phyloP scores from a whole-genome alignment of 768 basidiomycete genomes.

The Amanita inopinata region DNA sequence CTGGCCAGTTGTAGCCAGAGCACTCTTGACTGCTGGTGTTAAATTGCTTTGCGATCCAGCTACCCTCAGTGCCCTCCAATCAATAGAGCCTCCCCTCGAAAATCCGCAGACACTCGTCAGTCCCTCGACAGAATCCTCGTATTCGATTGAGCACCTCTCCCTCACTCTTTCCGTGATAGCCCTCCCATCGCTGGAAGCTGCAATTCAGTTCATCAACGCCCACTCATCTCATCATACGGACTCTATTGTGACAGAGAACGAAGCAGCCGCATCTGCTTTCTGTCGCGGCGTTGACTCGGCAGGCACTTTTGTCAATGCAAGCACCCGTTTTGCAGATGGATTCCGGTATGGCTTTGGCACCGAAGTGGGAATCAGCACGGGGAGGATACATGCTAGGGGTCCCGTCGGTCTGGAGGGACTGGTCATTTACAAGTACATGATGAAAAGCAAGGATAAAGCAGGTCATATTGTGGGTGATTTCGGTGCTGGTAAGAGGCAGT shows the following conservation, averaged over 20 bases:
- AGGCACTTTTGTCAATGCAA: slow-evolving; percentile 90
- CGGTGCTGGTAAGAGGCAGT: slow-evolving; percentile 65
- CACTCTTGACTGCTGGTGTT: slow-evolving; percentile 62
- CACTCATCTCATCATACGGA: slow-evolving; percentile 97
- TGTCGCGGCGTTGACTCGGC: slow-evolving; percentile 86
- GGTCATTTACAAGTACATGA: slow-evolving; percentile 93
- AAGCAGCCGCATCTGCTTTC: slow-evolving; percentile 56
- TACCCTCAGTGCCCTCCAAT: slow-evolving; percentile 47
- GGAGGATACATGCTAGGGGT: slow-evolving; percentile 91
- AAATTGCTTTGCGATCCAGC: slow-evolving; percentile 69
- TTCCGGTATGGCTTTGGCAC: slow-evolving; percentile 96
- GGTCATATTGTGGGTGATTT: slow-evolving; percentile 90
- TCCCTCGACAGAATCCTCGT: slow-evolving; percentile 51
- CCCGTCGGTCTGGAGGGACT: slow-evolving; percentile 92
- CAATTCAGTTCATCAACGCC: slow-evolving; percentile 83
- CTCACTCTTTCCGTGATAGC: slow-evolving; percentile 74
- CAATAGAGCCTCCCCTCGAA: slow-evolving; percentile 22
- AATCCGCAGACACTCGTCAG: slow-evolving; percentile 39
- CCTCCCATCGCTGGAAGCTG: slow-evolving; percentile 60
- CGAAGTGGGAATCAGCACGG: slow-evolving; percentile 96
- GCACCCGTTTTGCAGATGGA: slow-evolving; percentile 93
- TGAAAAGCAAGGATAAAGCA: slow-evolving; percentile 59
- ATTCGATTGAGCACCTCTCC: slow-evolving; percentile 82
- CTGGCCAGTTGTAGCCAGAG: slow-evolving; percentile 74
- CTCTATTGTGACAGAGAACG: slow-evolving; percentile 78